Base-by-base conservation (phyloP, 305 asterid genomes). In the Striga hermonthica region DNA sequence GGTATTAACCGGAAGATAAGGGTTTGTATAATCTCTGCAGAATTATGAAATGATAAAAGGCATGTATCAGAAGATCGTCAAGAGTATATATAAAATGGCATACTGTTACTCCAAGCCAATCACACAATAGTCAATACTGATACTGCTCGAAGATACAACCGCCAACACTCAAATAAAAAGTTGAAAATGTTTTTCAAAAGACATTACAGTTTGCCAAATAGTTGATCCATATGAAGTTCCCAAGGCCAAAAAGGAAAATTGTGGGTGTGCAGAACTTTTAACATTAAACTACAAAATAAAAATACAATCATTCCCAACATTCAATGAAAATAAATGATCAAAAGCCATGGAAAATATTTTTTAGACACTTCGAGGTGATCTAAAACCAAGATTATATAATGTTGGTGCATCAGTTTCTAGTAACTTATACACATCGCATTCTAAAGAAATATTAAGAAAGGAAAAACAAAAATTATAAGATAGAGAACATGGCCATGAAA, bases 21-120 rank as follows among this genome's bases (percentile, higher is more conserved):
- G 90, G 79, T 89, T 89, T 71, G 97, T 89, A 57, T 86, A 89
- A 70, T 89, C 93, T 87, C 97, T 89, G 83, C 71, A 63, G 11
- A 64, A 58, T 70, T 11, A 72, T 75, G 56, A 40, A 75, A 67
- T 64, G 67, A 35, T 22, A 57, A 68, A 65, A 72, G 28, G 63
- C 53, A 50, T 43, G 61, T 22, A 22, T 22, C 31, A 22, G 31
- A 22, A 22, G 31, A 22, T 22, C 31, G 31, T 22, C 31, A 22
- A 22, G 31, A 22, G 31, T 22, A 22, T 22, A 22, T 22, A 22
- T 22, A 22, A 22, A 2, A 22, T 22, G 31, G 31, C 31, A 22
- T 22, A 1, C 31, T 22, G 31, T 22, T 22, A 52, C 34, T 22
- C 68, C 57, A 22, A 40, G 44, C 31, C 55, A 38, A 40, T 37